These are phyloP conservation scores for Carex kokanica DNA, from an alignment of 176 grass and related monocot species.

Conservation along the genomic window DNA sequence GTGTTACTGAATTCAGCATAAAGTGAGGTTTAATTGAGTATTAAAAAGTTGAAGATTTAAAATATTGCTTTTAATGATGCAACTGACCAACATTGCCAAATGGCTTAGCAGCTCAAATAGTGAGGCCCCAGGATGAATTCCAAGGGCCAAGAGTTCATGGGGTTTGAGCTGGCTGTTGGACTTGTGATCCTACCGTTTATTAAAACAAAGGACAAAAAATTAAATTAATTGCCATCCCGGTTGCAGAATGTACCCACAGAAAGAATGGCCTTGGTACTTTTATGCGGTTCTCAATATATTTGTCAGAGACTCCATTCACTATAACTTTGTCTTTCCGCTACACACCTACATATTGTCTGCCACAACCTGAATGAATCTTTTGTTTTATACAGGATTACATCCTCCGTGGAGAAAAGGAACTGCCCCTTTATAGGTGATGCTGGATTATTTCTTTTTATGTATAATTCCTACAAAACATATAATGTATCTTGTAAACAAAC, in stretches of 20 bases:
- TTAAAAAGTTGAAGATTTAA: not conserved
- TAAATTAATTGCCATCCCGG: not conserved
- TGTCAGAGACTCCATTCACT: not conserved
- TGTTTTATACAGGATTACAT: constrained; percentile 77
- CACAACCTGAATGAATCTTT: constrained; percentile 5
- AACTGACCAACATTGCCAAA: not conserved
- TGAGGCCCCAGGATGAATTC: not conserved
- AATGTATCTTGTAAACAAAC: not conserved
- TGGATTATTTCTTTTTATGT: constrained; percentile 13
- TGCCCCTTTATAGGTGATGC: constrained; percentile 77
- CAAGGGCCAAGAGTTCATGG: not conserved
- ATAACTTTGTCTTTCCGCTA: not conserved
- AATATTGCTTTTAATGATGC: not conserved
- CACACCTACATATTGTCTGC: not conserved
- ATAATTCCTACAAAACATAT: not conserved
- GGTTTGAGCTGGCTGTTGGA: not conserved
- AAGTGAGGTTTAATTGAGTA: not conserved
- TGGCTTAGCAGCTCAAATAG: constrained; percentile 7
- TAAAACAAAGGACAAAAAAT: not conserved
- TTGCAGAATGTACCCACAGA: not conserved
- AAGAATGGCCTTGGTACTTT: not conserved
- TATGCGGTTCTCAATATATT: not conserved
- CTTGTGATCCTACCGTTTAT: not conserved
- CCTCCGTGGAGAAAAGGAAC: constrained; percentile 75
- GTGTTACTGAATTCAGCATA: not conserved